phyloP scores from a whole-genome alignment of 768 basidiomycete species.

The Imleria badia region DNA sequence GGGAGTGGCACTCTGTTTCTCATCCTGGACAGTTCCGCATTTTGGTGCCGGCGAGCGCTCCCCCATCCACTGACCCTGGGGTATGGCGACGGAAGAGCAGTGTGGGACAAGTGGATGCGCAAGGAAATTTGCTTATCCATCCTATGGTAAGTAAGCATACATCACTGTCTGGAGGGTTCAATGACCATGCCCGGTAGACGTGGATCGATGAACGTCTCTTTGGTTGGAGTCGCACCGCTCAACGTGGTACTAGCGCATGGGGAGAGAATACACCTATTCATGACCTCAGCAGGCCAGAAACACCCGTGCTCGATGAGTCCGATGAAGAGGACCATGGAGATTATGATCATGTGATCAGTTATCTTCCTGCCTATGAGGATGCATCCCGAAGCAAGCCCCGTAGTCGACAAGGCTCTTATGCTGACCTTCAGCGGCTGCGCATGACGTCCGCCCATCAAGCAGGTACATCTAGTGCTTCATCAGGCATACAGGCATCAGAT shows the following conservation, averaged over 20 bases:
- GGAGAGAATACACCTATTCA: slow-evolving; percentile 54
- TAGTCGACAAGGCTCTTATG: slow-evolving; percentile 73
- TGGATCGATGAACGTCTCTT: slow-evolving; percentile 95
- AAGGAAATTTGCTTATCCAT: slow-evolving; percentile 81
- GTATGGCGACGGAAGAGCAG: slow-evolving; percentile 80
- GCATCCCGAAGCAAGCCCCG: slow-evolving; percentile 43
- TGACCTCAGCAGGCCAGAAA: slow-evolving; percentile 61
- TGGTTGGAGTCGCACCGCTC: slow-evolving; percentile 82
- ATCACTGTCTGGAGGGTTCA: neutral
- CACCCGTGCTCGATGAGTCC: slow-evolving; percentile 76
- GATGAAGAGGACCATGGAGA: slow-evolving; percentile 90
- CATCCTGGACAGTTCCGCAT: slow-evolving; percentile 61
- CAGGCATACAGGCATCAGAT: slow-evolving; percentile 26
- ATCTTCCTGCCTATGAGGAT: slow-evolving; percentile 55
- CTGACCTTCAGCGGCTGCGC: slow-evolving; percentile 75
- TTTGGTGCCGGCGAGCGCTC: slow-evolving; percentile 75
- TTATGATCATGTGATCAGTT: slow-evolving; percentile 83
- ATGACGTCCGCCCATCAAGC: slow-evolving; percentile 27
- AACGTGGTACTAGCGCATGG: slow-evolving; percentile 87
- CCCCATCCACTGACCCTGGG: slow-evolving; percentile 75
- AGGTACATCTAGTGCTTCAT: slow-evolving; percentile 10
- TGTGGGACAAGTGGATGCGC: slow-evolving; percentile 80
- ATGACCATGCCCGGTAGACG: slow-evolving; percentile 39
- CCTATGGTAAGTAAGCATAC: slow-evolving; percentile 63
- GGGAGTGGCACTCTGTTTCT: neutral